These are phyloP conservation scores for Suhomyces anneliseae DNA, from an alignment of 1,139 yeast genomes.

Conservation along the genomic window DNA sequence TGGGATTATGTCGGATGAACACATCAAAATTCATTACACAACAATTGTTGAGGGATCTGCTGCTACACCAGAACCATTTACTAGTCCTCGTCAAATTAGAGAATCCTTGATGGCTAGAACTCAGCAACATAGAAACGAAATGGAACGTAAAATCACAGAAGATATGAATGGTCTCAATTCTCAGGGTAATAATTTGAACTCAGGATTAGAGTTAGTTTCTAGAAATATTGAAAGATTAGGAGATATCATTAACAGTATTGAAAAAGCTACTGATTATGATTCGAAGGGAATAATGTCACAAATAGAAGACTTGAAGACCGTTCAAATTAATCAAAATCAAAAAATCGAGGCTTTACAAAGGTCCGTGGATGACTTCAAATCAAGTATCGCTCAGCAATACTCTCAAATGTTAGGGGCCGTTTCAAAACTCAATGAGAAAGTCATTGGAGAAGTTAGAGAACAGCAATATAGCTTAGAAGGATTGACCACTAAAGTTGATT, in stretches of 20 bases:
- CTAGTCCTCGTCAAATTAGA: constrained; percentile 26
- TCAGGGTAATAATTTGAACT: neutral
- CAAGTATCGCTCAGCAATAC: constrained; percentile 32
- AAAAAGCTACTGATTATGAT: constrained; percentile 11
- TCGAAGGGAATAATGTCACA: constrained; percentile 12
- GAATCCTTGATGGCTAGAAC: constrained; percentile 43
- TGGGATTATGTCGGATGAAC: constrained; percentile 50
- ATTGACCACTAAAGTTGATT: constrained; percentile 40
- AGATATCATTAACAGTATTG: constrained; percentile 3
- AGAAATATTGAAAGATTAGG: constrained; percentile 6
- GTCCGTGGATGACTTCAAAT: constrained; percentile 27
- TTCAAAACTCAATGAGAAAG: constrained; percentile 36
- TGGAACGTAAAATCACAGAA: constrained; percentile 5
- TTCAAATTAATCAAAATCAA: constrained; percentile 19
- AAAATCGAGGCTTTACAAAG: constrained; percentile 18
- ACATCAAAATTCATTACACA: constrained; percentile 25
- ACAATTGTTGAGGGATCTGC: constrained; percentile 19
- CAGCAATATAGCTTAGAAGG: constrained; percentile 41
- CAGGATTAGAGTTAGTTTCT: neutral
- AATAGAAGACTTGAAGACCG: constrained; percentile 19
- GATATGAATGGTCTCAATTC: neutral
- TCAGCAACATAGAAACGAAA: constrained; percentile 26
- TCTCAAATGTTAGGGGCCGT: constrained; percentile 36
- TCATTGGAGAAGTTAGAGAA: constrained; percentile 47
- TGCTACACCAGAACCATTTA: constrained; percentile 1